Base-by-base conservation (phyloP, 208 protist genomes). In the Acanthamoeba castellanii region DNA sequence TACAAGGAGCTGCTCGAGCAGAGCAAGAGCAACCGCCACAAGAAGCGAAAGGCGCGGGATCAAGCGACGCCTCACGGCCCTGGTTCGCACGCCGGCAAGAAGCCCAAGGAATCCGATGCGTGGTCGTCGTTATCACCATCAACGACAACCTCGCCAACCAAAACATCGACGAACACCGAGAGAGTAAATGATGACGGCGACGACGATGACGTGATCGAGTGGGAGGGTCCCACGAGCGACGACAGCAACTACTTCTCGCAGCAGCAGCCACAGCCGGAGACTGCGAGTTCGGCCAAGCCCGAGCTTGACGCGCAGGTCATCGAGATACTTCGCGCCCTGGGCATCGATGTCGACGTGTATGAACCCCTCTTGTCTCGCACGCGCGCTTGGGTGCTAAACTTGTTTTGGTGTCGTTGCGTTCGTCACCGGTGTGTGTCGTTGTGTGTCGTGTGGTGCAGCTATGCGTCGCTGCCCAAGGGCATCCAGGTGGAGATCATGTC, bases 401-500 rank as follows among this genome's bases (percentile, higher is more conserved):
- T n/a, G n/a, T n/a, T n/a, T n/a, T n/a, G n/a, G n/a, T n/a, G n/a
- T n/a, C n/a, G n/a, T n/a, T n/a, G n/a, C n/a, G n/a, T n/a, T n/a
- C n/a, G n/a, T n/a, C n/a, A n/a, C n/a, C n/a, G n/a, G n/a, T n/a
- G n/a, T n/a, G n/a, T n/a, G n/a, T n/a, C n/a, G n/a, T n/a, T n/a
- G n/a, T n/a, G 78, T 25, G 14, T 7, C 9, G 7, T 11, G 45
- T 27, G 18, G 9, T n/a, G 25, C 78, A 87, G 78, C 11, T 87
- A 61, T 45, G 16, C 8, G 50, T 87, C 78, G 25, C 37, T 87
- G 11, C 78, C 78, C 14, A 20, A 59, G 20, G 50, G 25, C n/a
- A 87, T 87, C 14, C 78, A 87, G 45, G 45, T 32, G n/a, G 78
- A 87, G 78, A 87, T 87, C 37, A 52, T 87, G n/a, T 61, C 45